Conservation (phyloP, 1,284 basidiomycete species). For the Microbotryomycetes sp. region DNA sequence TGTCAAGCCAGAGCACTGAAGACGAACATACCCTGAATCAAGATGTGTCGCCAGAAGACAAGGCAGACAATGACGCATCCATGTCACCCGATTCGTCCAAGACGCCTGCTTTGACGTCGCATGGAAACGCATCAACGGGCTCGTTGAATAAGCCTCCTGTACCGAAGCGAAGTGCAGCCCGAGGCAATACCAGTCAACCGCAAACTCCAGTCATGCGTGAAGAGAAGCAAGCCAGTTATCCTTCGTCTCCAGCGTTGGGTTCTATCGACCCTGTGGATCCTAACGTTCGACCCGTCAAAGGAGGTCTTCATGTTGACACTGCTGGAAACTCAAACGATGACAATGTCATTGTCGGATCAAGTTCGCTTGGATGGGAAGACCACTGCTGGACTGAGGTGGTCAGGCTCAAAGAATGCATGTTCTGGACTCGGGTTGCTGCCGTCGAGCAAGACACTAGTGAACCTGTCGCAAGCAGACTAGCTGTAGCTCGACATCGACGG, state of each 20-base stretch:
- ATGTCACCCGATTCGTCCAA: neutral
- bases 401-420: conserved; percentile 78
- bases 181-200: neutral
- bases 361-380: conserved; percentile 64
- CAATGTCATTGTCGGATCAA: neutral
- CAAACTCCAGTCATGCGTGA: neutral
- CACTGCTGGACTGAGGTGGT: conserved; percentile 78
- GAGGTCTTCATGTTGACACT: conserved; percentile 4
- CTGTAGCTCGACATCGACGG: neutral
- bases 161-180: conserved; percentile 4
- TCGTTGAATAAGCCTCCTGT: conserved; percentile 1
- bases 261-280: neutral
- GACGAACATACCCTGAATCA: no score
- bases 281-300: neutral
- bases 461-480: neutral
- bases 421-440: conserved; percentile 73
- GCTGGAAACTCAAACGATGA: neutral
- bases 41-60: no score
- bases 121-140: neutral
- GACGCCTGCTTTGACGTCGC: neutral
- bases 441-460: conserved; percentile 33
- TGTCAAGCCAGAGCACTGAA: no score
- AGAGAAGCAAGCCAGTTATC: neutral
- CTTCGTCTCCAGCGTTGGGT: neutral
- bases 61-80: neutral